Conservation (phyloP, 768 basidiomycete species). For the Macrolepiota fuliginosa region DNA sequence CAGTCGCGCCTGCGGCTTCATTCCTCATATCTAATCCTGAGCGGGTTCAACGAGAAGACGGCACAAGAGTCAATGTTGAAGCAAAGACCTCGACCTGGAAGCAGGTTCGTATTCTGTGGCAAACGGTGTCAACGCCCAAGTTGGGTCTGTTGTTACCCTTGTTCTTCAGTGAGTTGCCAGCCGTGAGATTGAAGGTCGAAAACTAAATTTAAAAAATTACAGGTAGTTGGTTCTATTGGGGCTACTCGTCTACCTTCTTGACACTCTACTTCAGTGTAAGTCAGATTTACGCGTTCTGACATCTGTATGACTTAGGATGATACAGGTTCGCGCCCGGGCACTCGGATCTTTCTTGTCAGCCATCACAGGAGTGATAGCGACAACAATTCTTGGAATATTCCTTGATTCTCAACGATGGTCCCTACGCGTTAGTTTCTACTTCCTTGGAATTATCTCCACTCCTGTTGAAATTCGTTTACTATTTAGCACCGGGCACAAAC, state of each 20-base stretch:
- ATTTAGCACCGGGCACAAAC: background rate
- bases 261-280: constrained; percentile 17
- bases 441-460: background rate
- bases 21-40: background rate
- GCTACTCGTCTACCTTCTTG: constrained; percentile 19
- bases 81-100: background rate
- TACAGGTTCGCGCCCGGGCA: background rate
- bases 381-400: constrained; percentile 17
- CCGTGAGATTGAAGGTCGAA: background rate
- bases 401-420: constrained; percentile 14
- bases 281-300: background rate
- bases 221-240: constrained; percentile 22
- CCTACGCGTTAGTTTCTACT: background rate
- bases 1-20: background rate
- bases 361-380: constrained; percentile 15
- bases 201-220: background rate
- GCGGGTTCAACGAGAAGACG: background rate
- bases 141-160: background rate
- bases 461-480: background rate
- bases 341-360: constrained; percentile 3
- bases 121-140: background rate
- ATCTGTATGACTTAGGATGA: background rate
- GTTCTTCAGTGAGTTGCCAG: background rate
- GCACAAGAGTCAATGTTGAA: background rate
- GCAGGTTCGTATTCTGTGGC: background rate